Evolutionary conservation across 2,329 filamentous ascomycete genomes (phyloP).

Genomic region (Penicillium digitatum): DNA sequence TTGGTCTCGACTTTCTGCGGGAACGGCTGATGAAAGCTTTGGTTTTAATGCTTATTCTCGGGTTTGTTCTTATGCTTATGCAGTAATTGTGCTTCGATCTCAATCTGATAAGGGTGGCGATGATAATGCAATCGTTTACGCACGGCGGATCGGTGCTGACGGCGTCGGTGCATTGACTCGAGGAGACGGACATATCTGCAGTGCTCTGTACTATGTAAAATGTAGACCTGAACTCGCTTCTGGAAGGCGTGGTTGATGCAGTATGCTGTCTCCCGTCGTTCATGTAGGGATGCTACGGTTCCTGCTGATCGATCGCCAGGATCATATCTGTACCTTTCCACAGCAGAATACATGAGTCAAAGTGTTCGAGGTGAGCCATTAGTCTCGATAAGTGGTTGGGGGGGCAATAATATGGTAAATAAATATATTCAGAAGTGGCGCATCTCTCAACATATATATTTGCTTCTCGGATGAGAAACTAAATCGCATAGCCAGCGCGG

Average conservation of each 20-base stretch:
- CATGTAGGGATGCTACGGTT: constrained; percentile 8
- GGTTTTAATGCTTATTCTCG: not conserved
- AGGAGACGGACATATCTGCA: constrained; percentile 2
- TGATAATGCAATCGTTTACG: constrained; percentile 5
- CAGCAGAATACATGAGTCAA: not conserved
- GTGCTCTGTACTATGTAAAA: constrained; percentile 9
- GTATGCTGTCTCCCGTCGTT: constrained; percentile 12
- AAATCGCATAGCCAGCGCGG: too few relatives aligned
- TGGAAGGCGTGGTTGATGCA: constrained; percentile 6
- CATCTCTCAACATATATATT: not conserved
- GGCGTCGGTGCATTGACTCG: constrained; percentile 3
- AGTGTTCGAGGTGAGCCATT: not conserved
- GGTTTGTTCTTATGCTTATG: not conserved
- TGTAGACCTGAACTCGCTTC: constrained; percentile 2
- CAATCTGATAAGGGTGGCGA: not conserved
- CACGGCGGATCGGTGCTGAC: constrained; percentile 9
- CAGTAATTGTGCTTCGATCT: not conserved
- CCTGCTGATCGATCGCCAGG: constrained; percentile 7
- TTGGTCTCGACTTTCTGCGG: not conserved
- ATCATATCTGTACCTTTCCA: not conserved
- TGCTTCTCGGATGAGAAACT: too few relatives aligned
- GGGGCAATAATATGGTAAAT: not conserved
- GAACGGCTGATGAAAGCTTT: not conserved
- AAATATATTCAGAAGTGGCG: not conserved
- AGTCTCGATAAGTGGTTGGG: not conserved